phyloP scores from a whole-genome alignment of 2,329 filamentous ascomycete genomes.

The Lasiodiplodia sp. region DNA sequence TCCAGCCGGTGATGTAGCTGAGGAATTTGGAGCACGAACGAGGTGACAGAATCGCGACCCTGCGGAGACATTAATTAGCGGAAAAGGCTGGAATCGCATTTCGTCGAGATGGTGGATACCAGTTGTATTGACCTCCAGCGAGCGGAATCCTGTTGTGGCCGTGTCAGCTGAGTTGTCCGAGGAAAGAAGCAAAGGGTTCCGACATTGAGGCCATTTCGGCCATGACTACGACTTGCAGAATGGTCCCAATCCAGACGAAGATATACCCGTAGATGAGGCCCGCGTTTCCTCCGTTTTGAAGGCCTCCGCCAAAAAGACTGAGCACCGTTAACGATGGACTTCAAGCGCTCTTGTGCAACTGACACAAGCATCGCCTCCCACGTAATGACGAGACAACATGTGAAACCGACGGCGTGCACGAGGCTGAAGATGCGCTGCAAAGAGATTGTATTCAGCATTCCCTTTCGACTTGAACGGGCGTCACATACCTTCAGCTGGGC shows the following conservation, averaged over 20 bases:
- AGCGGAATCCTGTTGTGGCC: conserved; percentile 1
- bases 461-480: not conserved
- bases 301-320: conserved; percentile 32
- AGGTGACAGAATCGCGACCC: conserved; percentile 52
- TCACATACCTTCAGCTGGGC: conserved; percentile 45
- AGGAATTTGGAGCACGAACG: conserved; percentile 51
- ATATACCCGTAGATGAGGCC: conserved; percentile 48
- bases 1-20: conserved; percentile 56
- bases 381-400: conserved; percentile 47
- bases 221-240: conserved; percentile 44
- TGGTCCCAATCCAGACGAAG: conserved; percentile 46
- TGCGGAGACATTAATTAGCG: conserved; percentile 33
- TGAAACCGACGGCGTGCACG: conserved; percentile 47
- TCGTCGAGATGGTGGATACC: not conserved
- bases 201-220: conserved; percentile 46
- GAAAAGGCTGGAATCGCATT: conserved; percentile 32
- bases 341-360: conserved; percentile 25
- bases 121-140: conserved; percentile 48
- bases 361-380: conserved; percentile 49
- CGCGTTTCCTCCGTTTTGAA: conserved; percentile 45
- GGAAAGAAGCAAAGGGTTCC: conserved; percentile 37
- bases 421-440: conserved; percentile 46
- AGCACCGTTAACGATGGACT: not conserved
- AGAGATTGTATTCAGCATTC: not conserved
- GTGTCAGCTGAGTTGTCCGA: not conserved